These are phyloP conservation scores for Tuber umbilicatum DNA, from an alignment of 495 filamentous ascomycete genomes.

Conservation along the genomic window DNA sequence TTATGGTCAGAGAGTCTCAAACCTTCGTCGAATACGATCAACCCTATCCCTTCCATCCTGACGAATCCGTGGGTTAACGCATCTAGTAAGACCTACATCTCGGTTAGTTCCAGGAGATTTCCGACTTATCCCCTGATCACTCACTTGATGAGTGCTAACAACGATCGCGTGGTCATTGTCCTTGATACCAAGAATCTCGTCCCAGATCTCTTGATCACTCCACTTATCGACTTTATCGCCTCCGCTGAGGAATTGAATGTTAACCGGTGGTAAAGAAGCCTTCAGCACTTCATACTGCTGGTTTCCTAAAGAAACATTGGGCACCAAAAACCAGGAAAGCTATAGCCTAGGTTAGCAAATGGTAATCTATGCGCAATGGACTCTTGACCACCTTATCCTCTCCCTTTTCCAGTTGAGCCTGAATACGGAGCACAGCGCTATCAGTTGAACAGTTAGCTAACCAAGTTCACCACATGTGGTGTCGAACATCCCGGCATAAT, in stretches of 20 bases:
- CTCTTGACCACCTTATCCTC: constrained; percentile 53
- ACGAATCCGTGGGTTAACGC: constrained; percentile 78
- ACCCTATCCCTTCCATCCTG: constrained; percentile 54
- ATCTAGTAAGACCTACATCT: constrained; percentile 59
- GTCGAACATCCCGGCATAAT: not conserved
- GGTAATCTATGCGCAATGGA: not conserved
- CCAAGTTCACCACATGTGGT: constrained; percentile 5
- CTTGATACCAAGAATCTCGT: constrained; percentile 53
- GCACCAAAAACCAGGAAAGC: constrained; percentile 80
- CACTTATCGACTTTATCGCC: constrained; percentile 63
- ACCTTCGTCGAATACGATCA: constrained; percentile 93
- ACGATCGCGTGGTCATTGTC: constrained; percentile 18
- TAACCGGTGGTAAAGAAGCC: constrained; percentile 56
- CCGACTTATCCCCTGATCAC: not conserved
- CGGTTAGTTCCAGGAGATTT: not conserved
- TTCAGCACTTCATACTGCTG: constrained; percentile 66
- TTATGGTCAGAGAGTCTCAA: constrained; percentile 18
- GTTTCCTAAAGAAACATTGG: constrained; percentile 63
- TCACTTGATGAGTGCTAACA: constrained; percentile 39
- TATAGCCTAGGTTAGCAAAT: constrained; percentile 41
- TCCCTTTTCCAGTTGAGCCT: constrained; percentile 61
- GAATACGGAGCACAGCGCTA: constrained; percentile 74
- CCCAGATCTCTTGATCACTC: constrained; percentile 66
- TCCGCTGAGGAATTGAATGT: constrained; percentile 60
- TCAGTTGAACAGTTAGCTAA: constrained; percentile 5